A percentile compares a stretch with the other conserved stretches of the same genome.
Conservation (phyloP, 768 basidiomycete genomes). For the Cubamyces lactineus region DNA sequence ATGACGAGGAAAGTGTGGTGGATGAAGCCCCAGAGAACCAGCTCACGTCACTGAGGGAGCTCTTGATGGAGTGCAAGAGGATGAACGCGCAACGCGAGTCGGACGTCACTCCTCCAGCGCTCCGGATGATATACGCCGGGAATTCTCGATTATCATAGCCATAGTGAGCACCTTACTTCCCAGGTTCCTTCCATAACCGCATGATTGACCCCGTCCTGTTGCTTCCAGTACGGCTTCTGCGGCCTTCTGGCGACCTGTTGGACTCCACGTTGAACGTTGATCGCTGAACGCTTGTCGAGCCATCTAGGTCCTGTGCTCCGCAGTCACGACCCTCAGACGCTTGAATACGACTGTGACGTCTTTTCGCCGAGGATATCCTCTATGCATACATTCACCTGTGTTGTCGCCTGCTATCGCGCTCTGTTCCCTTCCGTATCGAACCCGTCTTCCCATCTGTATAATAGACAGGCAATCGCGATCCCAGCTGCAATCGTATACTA, state of each 20-base stretch:
- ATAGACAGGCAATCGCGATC: background rate
- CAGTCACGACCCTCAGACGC: too few relatives aligned
- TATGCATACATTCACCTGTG: conserved; percentile 2
- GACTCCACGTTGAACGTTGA: background rate
- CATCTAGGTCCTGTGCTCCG: background rate
- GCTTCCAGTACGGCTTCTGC: background rate
- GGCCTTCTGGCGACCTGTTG: background rate
- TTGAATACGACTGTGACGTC: conserved; percentile 12
- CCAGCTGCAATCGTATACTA: too few relatives aligned
- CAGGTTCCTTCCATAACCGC: background rate
- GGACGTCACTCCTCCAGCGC: conserved; percentile 18
- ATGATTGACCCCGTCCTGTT: background rate
- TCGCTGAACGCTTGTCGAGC: background rate
- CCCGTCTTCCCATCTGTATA: background rate
- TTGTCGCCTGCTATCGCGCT: conserved; percentile 20
- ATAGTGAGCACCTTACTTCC: conserved; percentile 10
- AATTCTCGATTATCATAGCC: conserved; percentile 17
- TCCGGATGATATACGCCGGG: conserved; percentile 22
- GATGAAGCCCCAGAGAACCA: conserved; percentile 31
- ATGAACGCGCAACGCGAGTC: conserved; percentile 35
- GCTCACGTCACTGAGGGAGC: conserved; percentile 51
- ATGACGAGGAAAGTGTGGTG: conserved; percentile 35
- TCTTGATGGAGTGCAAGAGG: conserved; percentile 59
- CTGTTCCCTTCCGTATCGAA: background rate
- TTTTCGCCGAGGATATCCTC: background rate